Evolutionary conservation across 2,329 filamentous ascomycete genomes (phyloP), one percentile per base, ranked within the genome.

Genomic region (Monosporascus sp.): DNA sequence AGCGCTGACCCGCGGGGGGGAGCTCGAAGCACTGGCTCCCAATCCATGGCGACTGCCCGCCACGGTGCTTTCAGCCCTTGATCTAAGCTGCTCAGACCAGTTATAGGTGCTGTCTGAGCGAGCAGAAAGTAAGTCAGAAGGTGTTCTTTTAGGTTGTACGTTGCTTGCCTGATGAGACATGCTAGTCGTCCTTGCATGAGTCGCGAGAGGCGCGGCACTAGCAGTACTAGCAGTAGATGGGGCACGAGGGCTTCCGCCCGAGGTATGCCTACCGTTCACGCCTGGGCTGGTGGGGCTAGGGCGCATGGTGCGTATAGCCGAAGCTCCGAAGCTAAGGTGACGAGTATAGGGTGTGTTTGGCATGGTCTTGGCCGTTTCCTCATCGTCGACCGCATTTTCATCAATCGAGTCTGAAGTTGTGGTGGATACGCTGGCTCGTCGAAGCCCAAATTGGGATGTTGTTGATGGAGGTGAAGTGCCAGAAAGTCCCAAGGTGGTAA

Each of bases 71-170:
- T 96, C 90, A 64, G 92, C 92, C 69, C 92, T 88, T 66, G 86
- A 88, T 72, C 91, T 90, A 79, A 97, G 84, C 77, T 96, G 92
- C 77, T 97, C 93, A 68, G 90, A 90, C 88, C 93, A 96, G 75
- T 96, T 96, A 81, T 95, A 96, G 71, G 89, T 90, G 80, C 94
- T 90, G 80, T 90, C 88, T 92, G 83, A 74, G 73, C 79, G 81
- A 76, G 73, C 67, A 70, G 73, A 72, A 75, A 73, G 74, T 73
- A 74, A 75, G 84, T 88, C 81, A 88, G 85, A 84, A 81, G 76
- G 71, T 71, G 77, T 74, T 84, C 74, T 75, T 62, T 75, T 70
- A 70, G 71, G 66, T 70, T 78, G 77, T 77, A 73, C 74, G 71
- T 72, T 78, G 80, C 81, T 83, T 83, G 80, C 78, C 77, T 82